Evolutionary conservation across 495 filamentous ascomycete species (phyloP), one percentile per base, ranked within the genome.

Genomic region (Echria macrotheca): DNA sequence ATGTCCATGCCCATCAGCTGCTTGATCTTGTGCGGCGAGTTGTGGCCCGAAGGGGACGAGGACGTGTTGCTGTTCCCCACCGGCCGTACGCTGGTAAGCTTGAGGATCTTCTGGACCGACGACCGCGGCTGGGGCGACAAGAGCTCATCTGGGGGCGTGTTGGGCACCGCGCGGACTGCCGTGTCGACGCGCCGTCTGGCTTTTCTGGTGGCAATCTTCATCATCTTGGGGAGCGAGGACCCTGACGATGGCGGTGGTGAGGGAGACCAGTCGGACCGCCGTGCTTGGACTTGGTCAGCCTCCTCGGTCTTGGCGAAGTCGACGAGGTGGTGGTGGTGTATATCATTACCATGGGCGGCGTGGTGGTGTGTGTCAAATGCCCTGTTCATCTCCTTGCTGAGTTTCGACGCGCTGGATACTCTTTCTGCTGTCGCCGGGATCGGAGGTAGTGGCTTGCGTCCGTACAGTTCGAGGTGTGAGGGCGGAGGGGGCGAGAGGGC

Each of bases 341-440:
- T n/a, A n/a, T n/a, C n/a, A n/a, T n/a, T n/a, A n/a, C n/a, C n/a
- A n/a, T n/a, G n/a, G n/a, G n/a, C n/a, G n/a, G n/a, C n/a, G n/a
- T n/a, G n/a, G n/a, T n/a, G n/a, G n/a, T n/a, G 33, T 2, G 47
- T 55, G n/a, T 41, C 40, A 29, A 61, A 59, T 18, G 54, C 45
- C 11, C 29, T 22, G 49, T 40, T 55, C 18, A 59, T 32, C 21
- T 65, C 64, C 35, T 57, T 54, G 50, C 53, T 63, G 25, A 58
- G 55, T 10, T 38, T 44, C 18, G 61, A 63, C 3, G 50, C 15
- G 11, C 19, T 8, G 15, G 59, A 57, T n/a, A 1, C 44, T 19
- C 17, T 53, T 42, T 15, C 47, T 52, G 44, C 23, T 17, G n/a
- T n/a, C n/a, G 29, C 19, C 9, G 64, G 61, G 2, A 55, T 35